A percentile compares a stretch with the other conserved stretches of the same genome.
phyloP scores from a whole-genome alignment of 352 stramenopile species.

The Phytophthora foliorum region DNA sequence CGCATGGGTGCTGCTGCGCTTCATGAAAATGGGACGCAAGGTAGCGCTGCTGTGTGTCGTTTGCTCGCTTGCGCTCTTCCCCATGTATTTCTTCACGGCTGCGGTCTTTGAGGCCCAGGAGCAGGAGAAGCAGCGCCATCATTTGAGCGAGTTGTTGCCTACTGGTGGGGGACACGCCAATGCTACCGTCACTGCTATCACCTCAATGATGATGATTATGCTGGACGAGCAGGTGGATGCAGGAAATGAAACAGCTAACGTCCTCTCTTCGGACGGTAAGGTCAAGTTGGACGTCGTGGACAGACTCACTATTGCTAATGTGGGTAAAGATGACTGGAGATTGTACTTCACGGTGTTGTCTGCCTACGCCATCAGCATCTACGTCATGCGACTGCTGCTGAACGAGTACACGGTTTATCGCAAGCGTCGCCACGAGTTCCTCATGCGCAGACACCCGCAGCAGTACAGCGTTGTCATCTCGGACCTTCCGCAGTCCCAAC shows the following conservation, averaged over 20 bases:
- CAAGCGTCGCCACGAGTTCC: slow-evolving; percentile 71
- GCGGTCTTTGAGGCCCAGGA: slow-evolving; percentile 44
- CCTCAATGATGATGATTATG: slow-evolving; percentile 41
- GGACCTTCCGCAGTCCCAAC: slow-evolving; percentile 64
- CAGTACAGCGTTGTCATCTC: slow-evolving; percentile 84
- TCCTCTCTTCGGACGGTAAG: slow-evolving; percentile 35
- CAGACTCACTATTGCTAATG: slow-evolving; percentile 75
- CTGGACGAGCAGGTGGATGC: slow-evolving; percentile 27
- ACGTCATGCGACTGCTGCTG: slow-evolving; percentile 65
- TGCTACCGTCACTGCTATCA: slow-evolving; percentile 21
- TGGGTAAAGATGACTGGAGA: slow-evolving; percentile 67
- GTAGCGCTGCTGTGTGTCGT: slow-evolving; percentile 64
- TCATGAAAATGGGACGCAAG: slow-evolving; percentile 76
- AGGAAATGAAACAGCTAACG: slow-evolving; percentile 20
- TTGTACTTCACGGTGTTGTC: slow-evolving; percentile 70
- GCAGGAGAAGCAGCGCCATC: slow-evolving; percentile 37
- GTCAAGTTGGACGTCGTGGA: slow-evolving; percentile 71
- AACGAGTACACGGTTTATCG: slow-evolving; percentile 71
- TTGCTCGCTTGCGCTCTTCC: slow-evolving; percentile 73
- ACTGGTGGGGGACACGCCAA: slow-evolving; percentile 9
- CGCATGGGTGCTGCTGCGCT: slow-evolving; percentile 81
- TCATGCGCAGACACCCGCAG: slow-evolving; percentile 61
- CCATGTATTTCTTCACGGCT: slow-evolving; percentile 68
- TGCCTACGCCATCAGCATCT: slow-evolving; percentile 59
- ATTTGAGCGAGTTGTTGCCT: slow-evolving; percentile 34